Conservation (phyloP, 169 alveolate species). For the Plasmodium vivax region DNA sequence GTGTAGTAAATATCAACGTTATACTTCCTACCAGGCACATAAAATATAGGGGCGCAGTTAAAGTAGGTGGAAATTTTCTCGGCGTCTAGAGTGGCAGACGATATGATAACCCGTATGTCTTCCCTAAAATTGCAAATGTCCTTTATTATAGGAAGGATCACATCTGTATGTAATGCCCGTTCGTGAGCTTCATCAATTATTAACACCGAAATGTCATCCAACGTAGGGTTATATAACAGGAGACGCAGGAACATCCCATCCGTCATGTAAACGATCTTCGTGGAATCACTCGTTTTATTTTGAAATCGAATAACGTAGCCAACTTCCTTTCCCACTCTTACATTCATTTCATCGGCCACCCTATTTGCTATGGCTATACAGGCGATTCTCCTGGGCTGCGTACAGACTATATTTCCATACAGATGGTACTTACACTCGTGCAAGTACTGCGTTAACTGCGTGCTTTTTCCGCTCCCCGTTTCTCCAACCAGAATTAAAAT, state of each 20-base stretch:
- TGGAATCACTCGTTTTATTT: slow-evolving; percentile 96
- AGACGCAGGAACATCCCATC: slow-evolving; percentile 99
- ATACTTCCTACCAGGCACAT: slow-evolving; percentile 97
- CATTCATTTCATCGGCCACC: slow-evolving; percentile 98
- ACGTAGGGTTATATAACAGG: slow-evolving; percentile 95
- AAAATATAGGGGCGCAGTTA: slow-evolving; percentile 95
- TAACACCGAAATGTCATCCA: slow-evolving; percentile 93
- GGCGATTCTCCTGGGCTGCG: slow-evolving; percentile 99
- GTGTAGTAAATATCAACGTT: slow-evolving; percentile 99
- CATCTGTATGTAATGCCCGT: slow-evolving; percentile 99
- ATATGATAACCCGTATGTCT: slow-evolving; percentile 90
- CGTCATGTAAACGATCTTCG: slow-evolving; percentile 98
- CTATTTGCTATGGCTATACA: slow-evolving; percentile 99
- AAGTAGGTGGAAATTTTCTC: slow-evolving; percentile 97
- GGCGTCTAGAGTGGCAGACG: slow-evolving; percentile 99
- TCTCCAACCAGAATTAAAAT: slow-evolving; percentile 98
- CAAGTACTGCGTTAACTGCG: slow-evolving; percentile 98
- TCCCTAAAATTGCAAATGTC: slow-evolving; percentile 91
- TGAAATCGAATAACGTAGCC: slow-evolving; percentile 97
- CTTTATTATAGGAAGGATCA: slow-evolving; percentile 97
- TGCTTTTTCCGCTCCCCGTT: slow-evolving; percentile 99
- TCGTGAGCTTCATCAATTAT: slow-evolving; percentile 99
- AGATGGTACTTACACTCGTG: slow-evolving; percentile 96
- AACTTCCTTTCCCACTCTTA: slow-evolving; percentile 97
- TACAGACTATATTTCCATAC: slow-evolving; percentile 97